Evolutionary conservation across 1,284 basidiomycete species (phyloP).

Genomic region (Erythrobasidium hasegawianum): DNA sequence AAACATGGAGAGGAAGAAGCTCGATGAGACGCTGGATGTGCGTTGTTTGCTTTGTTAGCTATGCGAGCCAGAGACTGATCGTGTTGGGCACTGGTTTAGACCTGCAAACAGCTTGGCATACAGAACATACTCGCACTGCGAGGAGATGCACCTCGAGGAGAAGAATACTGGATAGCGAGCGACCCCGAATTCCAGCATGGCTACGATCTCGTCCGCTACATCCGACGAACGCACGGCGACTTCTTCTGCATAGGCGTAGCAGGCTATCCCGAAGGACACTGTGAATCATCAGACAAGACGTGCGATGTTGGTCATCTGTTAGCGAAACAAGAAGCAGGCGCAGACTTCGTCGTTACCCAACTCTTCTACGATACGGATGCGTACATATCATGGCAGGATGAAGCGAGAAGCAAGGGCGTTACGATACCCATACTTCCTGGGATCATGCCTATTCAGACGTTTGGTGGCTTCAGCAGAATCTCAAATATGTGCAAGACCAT

Average conservation of each 20-base stretch:
- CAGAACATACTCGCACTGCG: slow-evolving; percentile 92
- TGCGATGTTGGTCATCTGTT: slow-evolving; percentile 82
- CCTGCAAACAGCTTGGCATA: slow-evolving; percentile 87
- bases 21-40: slow-evolving; percentile 41
- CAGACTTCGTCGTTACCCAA: slow-evolving; percentile 88
- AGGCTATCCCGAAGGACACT: slow-evolving; percentile 63
- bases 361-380: slow-evolving; percentile 90
- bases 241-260: slow-evolving; percentile 93
- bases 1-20: slow-evolving; percentile 40
- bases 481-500: slow-evolving; percentile 79
- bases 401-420: slow-evolving; percentile 58
- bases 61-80: too few relatives aligned
- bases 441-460: slow-evolving; percentile 96
- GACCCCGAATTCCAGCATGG: slow-evolving; percentile 85
- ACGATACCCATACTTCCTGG: slow-evolving; percentile 91
- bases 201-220: slow-evolving; percentile 83
- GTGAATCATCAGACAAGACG: slow-evolving; percentile 47
- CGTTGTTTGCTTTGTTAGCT: too few relatives aligned
- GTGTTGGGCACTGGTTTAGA: slow-evolving; percentile 54
- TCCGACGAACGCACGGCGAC: slow-evolving; percentile 72
- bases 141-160: slow-evolving; percentile 84
- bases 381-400: slow-evolving; percentile 77
- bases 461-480: slow-evolving; percentile 92
- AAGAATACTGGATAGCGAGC: slow-evolving; percentile 84
- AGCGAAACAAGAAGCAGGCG: slow-evolving; percentile 80